Evolutionary conservation across 805 yeast genomes (phyloP).

Genomic region (Ogataea philodendri): DNA sequence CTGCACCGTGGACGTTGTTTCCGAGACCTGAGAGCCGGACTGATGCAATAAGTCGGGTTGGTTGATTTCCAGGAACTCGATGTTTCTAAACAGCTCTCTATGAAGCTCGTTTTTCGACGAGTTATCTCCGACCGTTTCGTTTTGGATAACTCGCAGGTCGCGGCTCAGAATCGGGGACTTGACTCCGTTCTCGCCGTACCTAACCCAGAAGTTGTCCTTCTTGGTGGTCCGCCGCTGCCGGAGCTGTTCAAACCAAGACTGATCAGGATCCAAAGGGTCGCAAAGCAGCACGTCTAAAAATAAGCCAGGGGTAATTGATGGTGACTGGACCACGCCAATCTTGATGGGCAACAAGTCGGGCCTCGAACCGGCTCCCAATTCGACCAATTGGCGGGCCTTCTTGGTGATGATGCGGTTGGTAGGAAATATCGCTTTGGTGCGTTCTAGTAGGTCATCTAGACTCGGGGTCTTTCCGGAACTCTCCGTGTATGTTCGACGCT

Average conservation of each 20-base stretch:
- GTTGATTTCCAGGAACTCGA: slow-evolving; percentile 31
- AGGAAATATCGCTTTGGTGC: slow-evolving; percentile 17
- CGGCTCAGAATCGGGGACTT: slow-evolving; percentile 32
- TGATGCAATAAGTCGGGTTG: slow-evolving; percentile 2
- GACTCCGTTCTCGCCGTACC: slow-evolving; percentile 17
- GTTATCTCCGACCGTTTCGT: slow-evolving; percentile 27
- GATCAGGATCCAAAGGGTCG: slow-evolving; percentile 32
- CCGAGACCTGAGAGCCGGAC: too few species aligned
- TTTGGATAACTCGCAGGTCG: slow-evolving; percentile 31
- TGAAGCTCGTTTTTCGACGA: slow-evolving; percentile 15
- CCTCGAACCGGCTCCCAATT: slow-evolving; percentile 6
- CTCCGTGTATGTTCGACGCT: slow-evolving; percentile 1
- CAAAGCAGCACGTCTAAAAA: slow-evolving; percentile 28
- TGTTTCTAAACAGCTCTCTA: slow-evolving; percentile 29
- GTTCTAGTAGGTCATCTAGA: slow-evolving; percentile 11
- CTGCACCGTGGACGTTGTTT: slow-evolving; percentile 2
- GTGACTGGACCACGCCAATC: slow-evolving; percentile 31
- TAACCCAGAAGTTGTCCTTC: slow-evolving; percentile 14
- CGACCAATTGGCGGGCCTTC: slow-evolving; percentile 19
- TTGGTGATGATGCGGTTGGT: slow-evolving; percentile 8
- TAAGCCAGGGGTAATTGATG: slow-evolving; percentile 19
- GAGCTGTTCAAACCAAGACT: slow-evolving; percentile 19
- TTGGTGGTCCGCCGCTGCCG: slow-evolving; percentile 6
- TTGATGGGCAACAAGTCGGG: slow-evolving; percentile 14
- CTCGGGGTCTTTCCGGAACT: neutral